Conservation (phyloP, 2,329 filamentous ascomycete genomes). For the Stagonosporopsis rhizophila region DNA sequence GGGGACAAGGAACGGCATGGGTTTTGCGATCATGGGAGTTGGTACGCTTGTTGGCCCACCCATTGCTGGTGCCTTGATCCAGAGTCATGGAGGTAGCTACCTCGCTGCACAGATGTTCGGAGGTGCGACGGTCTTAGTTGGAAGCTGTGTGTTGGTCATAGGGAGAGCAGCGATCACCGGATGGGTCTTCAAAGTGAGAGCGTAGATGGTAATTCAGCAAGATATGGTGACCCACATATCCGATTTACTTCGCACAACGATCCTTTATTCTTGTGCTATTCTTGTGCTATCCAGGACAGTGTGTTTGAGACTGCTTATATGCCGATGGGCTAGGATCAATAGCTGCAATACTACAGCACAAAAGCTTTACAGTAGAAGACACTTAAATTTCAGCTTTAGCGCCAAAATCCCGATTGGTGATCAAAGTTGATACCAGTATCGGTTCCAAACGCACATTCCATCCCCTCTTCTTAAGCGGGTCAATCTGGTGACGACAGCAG, state of each 20-base stretch:
- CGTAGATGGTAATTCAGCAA: conserved; percentile 18
- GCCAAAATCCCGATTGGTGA: too few relatives aligned
- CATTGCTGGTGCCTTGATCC: conserved; percentile 56
- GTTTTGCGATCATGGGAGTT: conserved; percentile 55
- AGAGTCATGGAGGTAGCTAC: conserved; percentile 51
- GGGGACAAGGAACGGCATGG: conserved; percentile 58
- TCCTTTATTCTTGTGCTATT: too few relatives aligned
- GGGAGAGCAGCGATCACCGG: conserved; percentile 43
- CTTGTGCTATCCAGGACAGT: neutral
- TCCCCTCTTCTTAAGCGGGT: neutral
- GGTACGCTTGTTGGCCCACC: conserved; percentile 56
- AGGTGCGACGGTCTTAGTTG: conserved; percentile 39
- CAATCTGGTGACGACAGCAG: conserved; percentile 28
- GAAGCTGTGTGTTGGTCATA: conserved; percentile 37
- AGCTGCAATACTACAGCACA: neutral
- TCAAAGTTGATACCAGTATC: too few relatives aligned
- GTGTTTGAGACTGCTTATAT: neutral
- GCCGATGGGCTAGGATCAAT: too few relatives aligned
- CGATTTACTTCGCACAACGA: neutral
- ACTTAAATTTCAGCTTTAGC: neutral
- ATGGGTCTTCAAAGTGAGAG: conserved; percentile 33
- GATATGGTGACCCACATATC: neutral
- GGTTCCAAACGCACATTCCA: neutral
- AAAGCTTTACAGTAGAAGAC: neutral
- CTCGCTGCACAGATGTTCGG: conserved; percentile 55